Evolutionary conservation across 305 asterid species (phyloP).

Genomic region (Rubia peregrina): DNA sequence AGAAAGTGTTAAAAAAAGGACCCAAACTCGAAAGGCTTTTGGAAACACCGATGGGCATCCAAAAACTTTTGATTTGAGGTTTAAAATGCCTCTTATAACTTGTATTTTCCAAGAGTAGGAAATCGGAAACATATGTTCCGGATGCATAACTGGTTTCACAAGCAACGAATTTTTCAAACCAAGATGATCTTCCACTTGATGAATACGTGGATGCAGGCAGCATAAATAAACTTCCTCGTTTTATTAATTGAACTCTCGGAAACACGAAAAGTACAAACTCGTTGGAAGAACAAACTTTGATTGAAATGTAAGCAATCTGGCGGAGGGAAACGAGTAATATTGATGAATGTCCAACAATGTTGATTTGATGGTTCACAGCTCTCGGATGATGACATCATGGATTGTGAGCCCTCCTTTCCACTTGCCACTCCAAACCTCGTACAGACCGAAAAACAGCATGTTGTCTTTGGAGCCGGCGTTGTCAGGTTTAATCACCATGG

Average conservation of each 20-base stretch:
- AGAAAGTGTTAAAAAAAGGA: too few relatives aligned
- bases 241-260: not conserved
- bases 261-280: not conserved
- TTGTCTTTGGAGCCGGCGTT: not conserved
- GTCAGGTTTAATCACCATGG: not conserved
- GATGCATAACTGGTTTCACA: too few relatives aligned
- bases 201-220: not conserved
- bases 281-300: not conserved
- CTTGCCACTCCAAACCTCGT: slow-evolving; percentile 56
- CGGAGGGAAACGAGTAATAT: not conserved
- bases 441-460: slow-evolving; percentile 38
- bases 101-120: too few relatives aligned
- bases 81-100: too few relatives aligned
- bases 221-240: not conserved
- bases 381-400: slow-evolving; percentile 25
- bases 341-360: not conserved
- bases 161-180: too few relatives aligned
- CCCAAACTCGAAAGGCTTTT: too few relatives aligned
- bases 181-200: not conserved
- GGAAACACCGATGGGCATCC: too few relatives aligned
- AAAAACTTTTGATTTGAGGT: too few relatives aligned
- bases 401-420: slow-evolving; percentile 58
- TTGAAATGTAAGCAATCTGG: not conserved
- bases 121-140: too few relatives aligned
- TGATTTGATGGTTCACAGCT: not conserved